A percentile compares a stretch with the other conserved stretches of the same genome.
Evolutionary conservation across 768 basidiomycete species (phyloP).

Genomic region (Lactarius quietus): DNA sequence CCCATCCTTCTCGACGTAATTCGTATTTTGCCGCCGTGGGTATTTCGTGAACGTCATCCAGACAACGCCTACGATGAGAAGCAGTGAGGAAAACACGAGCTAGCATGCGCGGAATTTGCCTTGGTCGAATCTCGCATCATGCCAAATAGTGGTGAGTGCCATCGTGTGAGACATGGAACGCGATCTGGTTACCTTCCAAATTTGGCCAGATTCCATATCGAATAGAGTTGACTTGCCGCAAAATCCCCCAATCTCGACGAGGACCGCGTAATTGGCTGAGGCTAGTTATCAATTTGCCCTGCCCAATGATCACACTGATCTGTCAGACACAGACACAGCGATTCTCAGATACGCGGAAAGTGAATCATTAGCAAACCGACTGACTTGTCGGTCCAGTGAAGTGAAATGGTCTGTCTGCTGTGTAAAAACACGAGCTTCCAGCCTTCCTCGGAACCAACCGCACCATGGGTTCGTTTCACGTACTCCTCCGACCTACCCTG

Average conservation of each 20-base stretch:
- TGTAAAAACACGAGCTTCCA: slow-evolving; percentile 23
- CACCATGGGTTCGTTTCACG: slow-evolving; percentile 3
- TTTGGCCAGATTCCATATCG: slow-evolving; percentile 17
- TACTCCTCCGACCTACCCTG: background rate
- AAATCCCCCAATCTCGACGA: slow-evolving; percentile 8
- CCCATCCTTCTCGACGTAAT: slow-evolving; percentile 10
- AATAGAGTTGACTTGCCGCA: slow-evolving; percentile 27
- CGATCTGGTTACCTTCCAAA: slow-evolving; percentile 19
- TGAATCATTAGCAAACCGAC: slow-evolving; percentile 22
- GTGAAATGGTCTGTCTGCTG: slow-evolving; percentile 5
- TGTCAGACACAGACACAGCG: slow-evolving; percentile 21
- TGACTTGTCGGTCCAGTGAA: slow-evolving; percentile 17
- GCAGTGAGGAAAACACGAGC: slow-evolving; percentile 21
- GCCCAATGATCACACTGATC: slow-evolving; percentile 18
- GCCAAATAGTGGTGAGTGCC: slow-evolving; percentile 26
- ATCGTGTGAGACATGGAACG: slow-evolving; percentile 18
- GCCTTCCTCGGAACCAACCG: slow-evolving; percentile 14
- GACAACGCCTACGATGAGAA: background rate
- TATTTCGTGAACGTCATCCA: slow-evolving; percentile 4
- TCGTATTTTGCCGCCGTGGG: slow-evolving; percentile 17
- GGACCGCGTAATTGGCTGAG: slow-evolving; percentile 6
- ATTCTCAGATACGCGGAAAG: slow-evolving; percentile 18
- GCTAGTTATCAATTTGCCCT: slow-evolving; percentile 20
- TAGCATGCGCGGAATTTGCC: slow-evolving; percentile 19
- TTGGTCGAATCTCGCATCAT: slow-evolving; percentile 11